A percentile compares a stretch with the other conserved stretches of the same genome.
Conservation (phyloP, 495 filamentous ascomycete species). For the Penicillium steckii region DNA sequence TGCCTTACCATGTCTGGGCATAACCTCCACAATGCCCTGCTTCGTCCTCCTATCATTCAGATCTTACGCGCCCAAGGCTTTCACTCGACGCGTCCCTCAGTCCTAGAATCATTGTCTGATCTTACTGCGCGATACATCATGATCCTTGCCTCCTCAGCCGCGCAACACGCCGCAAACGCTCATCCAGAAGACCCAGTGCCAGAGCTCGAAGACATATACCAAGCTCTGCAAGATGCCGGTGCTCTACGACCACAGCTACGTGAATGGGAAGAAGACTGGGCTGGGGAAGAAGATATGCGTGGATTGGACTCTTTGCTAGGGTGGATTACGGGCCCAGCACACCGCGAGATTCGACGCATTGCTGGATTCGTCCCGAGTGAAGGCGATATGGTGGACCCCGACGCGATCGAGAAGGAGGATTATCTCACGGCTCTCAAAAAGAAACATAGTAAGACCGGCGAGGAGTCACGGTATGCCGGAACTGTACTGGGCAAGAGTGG, state of each 20-base stretch:
- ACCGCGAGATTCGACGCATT: constrained; percentile 71
- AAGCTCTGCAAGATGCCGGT: constrained; percentile 76
- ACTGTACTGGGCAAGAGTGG: constrained; percentile 71
- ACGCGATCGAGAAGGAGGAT: constrained; percentile 61
- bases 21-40: constrained; percentile 68
- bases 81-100: constrained; percentile 68
- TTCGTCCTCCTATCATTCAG: constrained; percentile 78
- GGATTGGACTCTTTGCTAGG: constrained; percentile 70
- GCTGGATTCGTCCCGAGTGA: constrained; percentile 53
- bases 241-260: constrained; percentile 61
- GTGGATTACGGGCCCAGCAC: constrained; percentile 68
- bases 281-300: constrained; percentile 66
- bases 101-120: constrained; percentile 76
- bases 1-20: constrained; percentile 40
- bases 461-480: constrained; percentile 76
- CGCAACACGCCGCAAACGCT: constrained; percentile 55
- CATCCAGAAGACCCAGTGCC: constrained; percentile 50
- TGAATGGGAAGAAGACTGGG: constrained; percentile 56
- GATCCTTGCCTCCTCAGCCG: constrained; percentile 63
- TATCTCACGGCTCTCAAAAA: constrained; percentile 77
- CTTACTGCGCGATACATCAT: constrained; percentile 71
- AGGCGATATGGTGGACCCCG: constrained; percentile 44
- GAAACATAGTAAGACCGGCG: constrained; percentile 79
- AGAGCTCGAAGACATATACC: constrained; percentile 72
- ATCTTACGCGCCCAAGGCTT: constrained; percentile 87